Conservation (phyloP, 192 early-diverging fungal species). For the Backusella macrospora region DNA sequence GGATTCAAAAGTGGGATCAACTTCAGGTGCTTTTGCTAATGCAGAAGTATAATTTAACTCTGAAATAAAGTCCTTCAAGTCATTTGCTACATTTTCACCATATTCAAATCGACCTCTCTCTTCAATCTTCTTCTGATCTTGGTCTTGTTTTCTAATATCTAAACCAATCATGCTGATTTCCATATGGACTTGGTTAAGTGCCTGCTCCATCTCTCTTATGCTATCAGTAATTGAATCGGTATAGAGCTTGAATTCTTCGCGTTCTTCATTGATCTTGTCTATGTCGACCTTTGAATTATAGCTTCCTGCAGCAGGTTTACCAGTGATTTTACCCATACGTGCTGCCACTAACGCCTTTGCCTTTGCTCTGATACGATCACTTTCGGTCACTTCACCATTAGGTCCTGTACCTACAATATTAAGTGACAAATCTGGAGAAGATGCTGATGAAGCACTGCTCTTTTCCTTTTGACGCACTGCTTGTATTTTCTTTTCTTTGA, state of each 20-base stretch:
- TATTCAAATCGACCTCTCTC: constrained; percentile 39
- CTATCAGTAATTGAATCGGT: constrained; percentile 22
- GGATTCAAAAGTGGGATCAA: constrained; percentile 41
- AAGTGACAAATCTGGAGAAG: constrained; percentile 8
- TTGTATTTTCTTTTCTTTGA: constrained; percentile 49
- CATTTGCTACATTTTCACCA: constrained; percentile 27
- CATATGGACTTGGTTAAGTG: constrained; percentile 23
- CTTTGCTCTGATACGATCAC: constrained; percentile 55
- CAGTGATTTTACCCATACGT: constrained; percentile 53
- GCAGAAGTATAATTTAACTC: constrained; percentile 27
- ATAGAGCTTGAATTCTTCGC: constrained; percentile 29
- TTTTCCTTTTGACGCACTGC: constrained; percentile 41
- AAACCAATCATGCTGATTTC: constrained; percentile 38
- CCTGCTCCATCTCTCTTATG: constrained; percentile 21
- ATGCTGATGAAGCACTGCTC: neutral
- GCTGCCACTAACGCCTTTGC: constrained; percentile 56
- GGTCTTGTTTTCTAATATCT: constrained; percentile 30
- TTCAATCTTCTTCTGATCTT: constrained; percentile 37
- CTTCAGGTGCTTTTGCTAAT: constrained; percentile 34
- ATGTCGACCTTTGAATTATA: constrained; percentile 17
- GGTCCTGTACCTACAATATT: constrained; percentile 56
- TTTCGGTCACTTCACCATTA: constrained; percentile 52
- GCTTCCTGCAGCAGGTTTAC: constrained; percentile 29
- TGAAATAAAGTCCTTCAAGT: constrained; percentile 38
- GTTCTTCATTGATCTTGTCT: constrained; percentile 31